Evolutionary conservation across 1,284 basidiomycete species (phyloP).

Genomic region (Anthracocystis walkeri): DNA sequence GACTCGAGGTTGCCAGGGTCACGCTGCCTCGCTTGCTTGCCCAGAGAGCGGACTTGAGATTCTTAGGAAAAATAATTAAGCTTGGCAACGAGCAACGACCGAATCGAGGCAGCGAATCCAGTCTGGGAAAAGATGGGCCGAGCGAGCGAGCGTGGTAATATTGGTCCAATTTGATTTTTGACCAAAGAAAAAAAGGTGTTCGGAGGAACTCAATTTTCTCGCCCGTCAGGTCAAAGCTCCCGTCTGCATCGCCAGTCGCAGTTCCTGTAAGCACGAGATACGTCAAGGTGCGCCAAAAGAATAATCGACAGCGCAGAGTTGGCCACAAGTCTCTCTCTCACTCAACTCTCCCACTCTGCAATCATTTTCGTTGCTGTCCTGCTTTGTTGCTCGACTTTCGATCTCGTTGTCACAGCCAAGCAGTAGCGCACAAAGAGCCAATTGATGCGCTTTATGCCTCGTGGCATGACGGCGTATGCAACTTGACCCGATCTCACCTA

Average conservation of each 20-base stretch:
- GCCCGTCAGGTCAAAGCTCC: background rate
- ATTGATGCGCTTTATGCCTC: background rate
- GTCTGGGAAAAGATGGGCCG: no score
- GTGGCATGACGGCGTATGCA: background rate
- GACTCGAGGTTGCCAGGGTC: constrained; percentile 1
- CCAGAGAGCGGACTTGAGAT: no score
- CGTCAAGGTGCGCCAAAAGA: constrained; percentile 15
- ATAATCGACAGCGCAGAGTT: background rate
- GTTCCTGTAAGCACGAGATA: constrained; percentile 7
- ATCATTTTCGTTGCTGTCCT: no score
- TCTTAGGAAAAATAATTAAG: no score
- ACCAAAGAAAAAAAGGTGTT: background rate
- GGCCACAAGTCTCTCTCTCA: background rate
- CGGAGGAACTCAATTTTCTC: constrained; percentile 2
- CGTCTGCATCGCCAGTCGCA: constrained; percentile 10
- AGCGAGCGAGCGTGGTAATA: no score
- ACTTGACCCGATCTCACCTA: background rate
- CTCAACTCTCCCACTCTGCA: background rate
- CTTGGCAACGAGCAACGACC: no score
- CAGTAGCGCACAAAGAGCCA: no score
- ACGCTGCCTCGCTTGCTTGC: constrained; percentile 7
- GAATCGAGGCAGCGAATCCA: no score
- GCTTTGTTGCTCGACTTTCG: no score
- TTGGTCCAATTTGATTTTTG: constrained; percentile 1
- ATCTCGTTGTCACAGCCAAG: no score